Conservation (phyloP, 495 filamentous ascomycete species). For the Penicillium cosmopolitanum region DNA sequence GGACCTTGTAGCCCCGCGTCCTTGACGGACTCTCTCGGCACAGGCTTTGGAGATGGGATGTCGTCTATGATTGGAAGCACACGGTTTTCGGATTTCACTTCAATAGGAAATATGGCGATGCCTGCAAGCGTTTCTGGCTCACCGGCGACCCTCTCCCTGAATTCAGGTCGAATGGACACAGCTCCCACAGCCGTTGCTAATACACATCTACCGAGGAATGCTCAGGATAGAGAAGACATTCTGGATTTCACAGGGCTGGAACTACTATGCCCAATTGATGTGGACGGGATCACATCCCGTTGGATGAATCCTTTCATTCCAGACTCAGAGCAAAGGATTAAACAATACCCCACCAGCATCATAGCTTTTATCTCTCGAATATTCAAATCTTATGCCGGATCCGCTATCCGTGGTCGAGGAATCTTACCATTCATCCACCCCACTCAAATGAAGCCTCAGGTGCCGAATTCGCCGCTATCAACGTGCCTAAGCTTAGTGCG, state of each 20-base stretch:
- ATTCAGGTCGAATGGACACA: not conserved
- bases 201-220: not conserved
- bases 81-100: not conserved
- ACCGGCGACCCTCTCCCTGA: not conserved
- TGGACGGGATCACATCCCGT: conserved; percentile 48
- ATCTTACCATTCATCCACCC: conserved; percentile 47
- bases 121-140: not conserved
- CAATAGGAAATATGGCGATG: not conserved
- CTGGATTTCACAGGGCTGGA: conserved; percentile 31
- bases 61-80: not conserved
- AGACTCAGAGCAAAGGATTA: conserved; percentile 39
- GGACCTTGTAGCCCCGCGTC: conserved; percentile 1
- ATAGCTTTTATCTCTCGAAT: conserved; percentile 43
- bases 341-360: conserved; percentile 40
- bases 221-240: not conserved
- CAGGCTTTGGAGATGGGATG: not conserved
- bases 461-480: conserved; percentile 34
- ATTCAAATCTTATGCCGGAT: conserved; percentile 45
- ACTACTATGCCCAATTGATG: conserved; percentile 48
- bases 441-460: conserved; percentile 28
- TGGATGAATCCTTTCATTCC: conserved; percentile 51
- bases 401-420: conserved; percentile 40
- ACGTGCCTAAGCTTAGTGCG: conserved; percentile 49
- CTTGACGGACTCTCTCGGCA: not conserved
- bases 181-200: not conserved